Evolutionary conservation across 805 yeast species (phyloP).

Genomic region (Metschnikowia colocasiae): DNA sequence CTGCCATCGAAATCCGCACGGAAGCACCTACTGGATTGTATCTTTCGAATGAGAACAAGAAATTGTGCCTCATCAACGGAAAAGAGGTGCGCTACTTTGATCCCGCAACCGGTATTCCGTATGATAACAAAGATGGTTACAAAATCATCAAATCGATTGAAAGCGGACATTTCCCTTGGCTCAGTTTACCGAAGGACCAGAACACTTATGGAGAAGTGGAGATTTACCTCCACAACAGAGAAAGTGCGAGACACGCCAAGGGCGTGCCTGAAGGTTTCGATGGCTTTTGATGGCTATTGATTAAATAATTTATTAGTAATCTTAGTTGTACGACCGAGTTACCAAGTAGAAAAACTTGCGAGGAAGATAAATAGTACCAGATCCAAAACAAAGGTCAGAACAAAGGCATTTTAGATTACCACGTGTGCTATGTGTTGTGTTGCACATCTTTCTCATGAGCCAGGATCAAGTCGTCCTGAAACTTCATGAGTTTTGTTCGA

Average conservation of each 20-base stretch:
- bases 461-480: constrained; percentile 58
- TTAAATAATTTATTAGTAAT: not conserved
- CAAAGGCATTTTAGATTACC: not conserved
- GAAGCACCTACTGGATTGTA: constrained; percentile 74
- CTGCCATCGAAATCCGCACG: constrained; percentile 49
- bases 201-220: constrained; percentile 52
- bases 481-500: constrained; percentile 45
- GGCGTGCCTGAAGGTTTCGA: constrained; percentile 89
- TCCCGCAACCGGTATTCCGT: constrained; percentile 85
- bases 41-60: constrained; percentile 63
- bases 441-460: constrained; percentile 64
- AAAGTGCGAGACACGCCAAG: constrained; percentile 66
- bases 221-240: constrained; percentile 39
- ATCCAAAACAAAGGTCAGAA: not conserved
- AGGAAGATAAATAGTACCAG: not conserved
- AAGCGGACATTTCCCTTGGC: constrained; percentile 52
- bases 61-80: constrained; percentile 73
- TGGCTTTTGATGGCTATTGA: constrained; percentile 26
- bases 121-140: constrained; percentile 78
- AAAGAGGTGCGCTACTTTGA: constrained; percentile 79
- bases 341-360: not conserved
- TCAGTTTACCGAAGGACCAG: constrained; percentile 43
- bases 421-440: constrained; percentile 28
- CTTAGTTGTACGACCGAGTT: not conserved
- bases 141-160: constrained; percentile 52